Base-by-base conservation (phyloP, 306 rosid genomes). In the Hippophae gyantsensis region DNA sequence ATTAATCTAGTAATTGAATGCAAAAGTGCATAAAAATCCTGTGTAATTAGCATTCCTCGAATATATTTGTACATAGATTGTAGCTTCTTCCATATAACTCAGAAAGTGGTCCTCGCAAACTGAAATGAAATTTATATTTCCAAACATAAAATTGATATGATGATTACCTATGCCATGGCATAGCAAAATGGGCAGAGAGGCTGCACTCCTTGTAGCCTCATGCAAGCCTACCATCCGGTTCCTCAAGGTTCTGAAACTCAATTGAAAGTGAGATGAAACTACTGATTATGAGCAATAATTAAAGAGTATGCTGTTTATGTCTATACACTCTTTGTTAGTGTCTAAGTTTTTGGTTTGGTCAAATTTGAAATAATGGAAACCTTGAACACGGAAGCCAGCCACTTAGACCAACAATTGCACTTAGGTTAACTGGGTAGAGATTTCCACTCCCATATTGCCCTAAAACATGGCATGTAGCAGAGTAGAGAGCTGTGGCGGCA, bases 301-400 rank as follows among this genome's bases (percentile, higher is more conserved):
- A 56, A 69, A 59, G 58, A 75, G 54, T 18, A n/a, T 18, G 63
- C 12, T 64, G 14, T 66, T 53, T 56, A 23, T 41, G 60, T 57
- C 48, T 54, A 18, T 18, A 18, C 23, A 18, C 23, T 18, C 23
- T 18, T 18, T 18, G 23, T 18, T 18, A 18, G 23, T 18, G 23
- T 18, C 18, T 18, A 18, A 53, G 56, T 69, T 68, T 57, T 62
- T 44, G 32, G 5, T 47, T 66, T 54, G 64, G 48, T 61, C 14
- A 9, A 49, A 65, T 55, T 70, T 44, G 61, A 67, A 12, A 59
- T 76, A 76, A 77, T 68, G 47, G 69, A 52, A 80, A 92, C 99
- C 96, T 88, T 71, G 94, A 86, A 77, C 96, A 81, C 12, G 99
- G 96, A 74, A 92, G 94, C 95, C 93, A 92, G 68, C 99, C 99